Conservation (phyloP, 768 basidiomycete genomes). For the Harrya chromipes region DNA sequence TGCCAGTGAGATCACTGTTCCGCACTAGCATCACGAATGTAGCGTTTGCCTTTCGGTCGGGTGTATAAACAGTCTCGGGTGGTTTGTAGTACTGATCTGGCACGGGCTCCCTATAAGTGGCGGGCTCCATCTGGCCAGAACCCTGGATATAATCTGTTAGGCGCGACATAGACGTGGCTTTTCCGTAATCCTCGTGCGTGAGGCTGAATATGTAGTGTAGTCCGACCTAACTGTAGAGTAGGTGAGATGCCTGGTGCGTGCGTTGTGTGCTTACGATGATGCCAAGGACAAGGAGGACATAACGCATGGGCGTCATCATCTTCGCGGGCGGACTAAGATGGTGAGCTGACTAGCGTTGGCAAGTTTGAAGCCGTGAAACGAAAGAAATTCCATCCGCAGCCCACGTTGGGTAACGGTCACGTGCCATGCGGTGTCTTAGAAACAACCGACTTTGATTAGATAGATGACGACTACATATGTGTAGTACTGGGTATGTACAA, state of each 20-base stretch:
- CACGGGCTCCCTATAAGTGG: conserved; percentile 58
- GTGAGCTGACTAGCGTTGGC: too few species aligned
- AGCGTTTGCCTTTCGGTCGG: conserved; percentile 73
- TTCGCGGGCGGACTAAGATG: conserved; percentile 13
- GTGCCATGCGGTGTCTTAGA: background rate
- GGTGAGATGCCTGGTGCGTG: conserved; percentile 8
- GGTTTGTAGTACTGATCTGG: conserved; percentile 56
- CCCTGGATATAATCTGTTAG: conserved; percentile 25
- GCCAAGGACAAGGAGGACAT: conserved; percentile 46
- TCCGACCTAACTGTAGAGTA: conserved; percentile 27
- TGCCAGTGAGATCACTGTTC: conserved; percentile 59
- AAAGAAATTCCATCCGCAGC: background rate
- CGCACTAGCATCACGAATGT: conserved; percentile 78
- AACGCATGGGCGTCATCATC: conserved; percentile 63
- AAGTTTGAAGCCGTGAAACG: too few species aligned
- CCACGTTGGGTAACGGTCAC: background rate
- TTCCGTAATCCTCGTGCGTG: conserved; percentile 42
- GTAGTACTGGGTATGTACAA: background rate
- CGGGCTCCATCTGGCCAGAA: conserved; percentile 11
- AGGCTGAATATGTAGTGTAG: conserved; percentile 42
- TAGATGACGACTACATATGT: background rate
- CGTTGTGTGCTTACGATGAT: conserved; percentile 41
- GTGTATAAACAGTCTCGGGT: conserved; percentile 33
- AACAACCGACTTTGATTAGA: too few species aligned
- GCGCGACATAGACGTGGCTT: conserved; percentile 37